Evolutionary conservation across 1,284 basidiomycete species (phyloP).

Genomic region (Anthracocystis panici-leucophaei): DNA sequence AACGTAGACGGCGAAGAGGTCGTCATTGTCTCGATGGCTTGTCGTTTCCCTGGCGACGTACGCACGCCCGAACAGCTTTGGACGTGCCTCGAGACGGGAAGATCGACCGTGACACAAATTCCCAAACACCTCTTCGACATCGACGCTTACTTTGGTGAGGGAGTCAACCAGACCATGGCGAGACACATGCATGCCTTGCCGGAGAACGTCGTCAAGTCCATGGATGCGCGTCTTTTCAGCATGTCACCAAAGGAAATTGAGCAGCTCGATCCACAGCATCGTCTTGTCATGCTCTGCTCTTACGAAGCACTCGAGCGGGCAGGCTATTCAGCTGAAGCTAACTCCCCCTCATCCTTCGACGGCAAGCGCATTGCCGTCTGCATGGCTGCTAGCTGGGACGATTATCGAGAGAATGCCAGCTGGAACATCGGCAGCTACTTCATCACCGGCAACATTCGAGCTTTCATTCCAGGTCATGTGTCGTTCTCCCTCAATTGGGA

Average conservation of each 20-base stretch:
- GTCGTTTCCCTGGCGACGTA: conserved; percentile 52
- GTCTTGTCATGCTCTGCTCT: conserved; percentile 45
- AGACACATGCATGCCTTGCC: conserved; percentile 51
- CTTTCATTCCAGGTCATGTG: conserved; percentile 51
- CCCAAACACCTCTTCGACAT: conserved; percentile 53
- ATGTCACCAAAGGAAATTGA: conserved; percentile 57
- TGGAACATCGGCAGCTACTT: conserved; percentile 55
- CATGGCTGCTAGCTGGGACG: conserved; percentile 51
- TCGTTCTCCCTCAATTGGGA: conserved; percentile 48
- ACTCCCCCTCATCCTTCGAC: conserved; percentile 44
- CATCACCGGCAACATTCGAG: conserved; percentile 57
- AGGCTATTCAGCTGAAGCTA: conserved; percentile 42
- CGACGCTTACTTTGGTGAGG: conserved; percentile 41
- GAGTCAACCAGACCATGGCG: conserved; percentile 41
- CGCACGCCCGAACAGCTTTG: conserved; percentile 46
- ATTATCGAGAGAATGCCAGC: conserved; percentile 57
- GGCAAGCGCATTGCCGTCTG: conserved; percentile 47
- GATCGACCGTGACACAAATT: conserved; percentile 37
- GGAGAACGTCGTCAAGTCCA: conserved; percentile 35
- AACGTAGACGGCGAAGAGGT: conserved; percentile 43
- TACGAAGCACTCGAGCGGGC: conserved; percentile 53
- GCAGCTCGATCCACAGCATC: conserved; percentile 56
- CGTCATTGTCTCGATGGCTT: conserved; percentile 51
- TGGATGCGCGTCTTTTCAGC: conserved; percentile 54
- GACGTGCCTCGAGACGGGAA: conserved; percentile 45